These are phyloP conservation scores for Xylariaceae sp. DNA, from an alignment of 2,329 filamentous ascomycete species.

Conservation along the genomic window DNA sequence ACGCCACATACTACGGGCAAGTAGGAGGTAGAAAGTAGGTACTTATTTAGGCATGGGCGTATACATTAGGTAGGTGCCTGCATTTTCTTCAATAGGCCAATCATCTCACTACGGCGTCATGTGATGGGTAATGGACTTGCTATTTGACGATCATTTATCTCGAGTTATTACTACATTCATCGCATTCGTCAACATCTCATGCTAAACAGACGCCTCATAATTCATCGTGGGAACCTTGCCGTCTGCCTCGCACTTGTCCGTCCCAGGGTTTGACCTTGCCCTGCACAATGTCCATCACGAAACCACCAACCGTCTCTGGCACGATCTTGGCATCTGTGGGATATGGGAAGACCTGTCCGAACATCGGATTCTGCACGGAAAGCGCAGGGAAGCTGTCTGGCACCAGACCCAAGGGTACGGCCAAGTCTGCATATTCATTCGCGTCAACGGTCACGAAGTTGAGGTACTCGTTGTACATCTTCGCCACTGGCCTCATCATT, in stretches of 20 bases:
- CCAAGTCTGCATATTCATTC: slow-evolving; percentile 41
- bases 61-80: too few relatives aligned
- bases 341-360: slow-evolving; percentile 40
- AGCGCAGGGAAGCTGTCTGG: slow-evolving; percentile 28
- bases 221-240: too few relatives aligned
- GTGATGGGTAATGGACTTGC: too few relatives aligned
- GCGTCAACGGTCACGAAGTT: slow-evolving; percentile 44
- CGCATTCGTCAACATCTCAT: too few relatives aligned
- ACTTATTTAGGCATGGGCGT: too few relatives aligned
- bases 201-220: too few relatives aligned
- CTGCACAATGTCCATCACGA: slow-evolving; percentile 40
- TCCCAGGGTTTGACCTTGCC: slow-evolving; percentile 38
- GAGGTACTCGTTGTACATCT: slow-evolving; percentile 42
- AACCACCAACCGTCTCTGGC: slow-evolving; percentile 33
- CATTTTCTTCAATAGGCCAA: too few relatives aligned
- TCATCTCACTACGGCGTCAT: too few relatives aligned
- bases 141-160: too few relatives aligned
- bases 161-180: too few relatives aligned
- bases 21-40: too few relatives aligned
- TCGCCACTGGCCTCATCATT: slow-evolving; percentile 36
- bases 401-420: slow-evolving; percentile 33
- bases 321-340: slow-evolving; percentile 24
- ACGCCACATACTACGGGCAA: too few relatives aligned
- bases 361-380: slow-evolving; percentile 40
- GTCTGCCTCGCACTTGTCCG: slow-evolving; percentile 9